Base-by-base conservation (phyloP, 768 basidiomycete species). In the Boletales sp. region DNA sequence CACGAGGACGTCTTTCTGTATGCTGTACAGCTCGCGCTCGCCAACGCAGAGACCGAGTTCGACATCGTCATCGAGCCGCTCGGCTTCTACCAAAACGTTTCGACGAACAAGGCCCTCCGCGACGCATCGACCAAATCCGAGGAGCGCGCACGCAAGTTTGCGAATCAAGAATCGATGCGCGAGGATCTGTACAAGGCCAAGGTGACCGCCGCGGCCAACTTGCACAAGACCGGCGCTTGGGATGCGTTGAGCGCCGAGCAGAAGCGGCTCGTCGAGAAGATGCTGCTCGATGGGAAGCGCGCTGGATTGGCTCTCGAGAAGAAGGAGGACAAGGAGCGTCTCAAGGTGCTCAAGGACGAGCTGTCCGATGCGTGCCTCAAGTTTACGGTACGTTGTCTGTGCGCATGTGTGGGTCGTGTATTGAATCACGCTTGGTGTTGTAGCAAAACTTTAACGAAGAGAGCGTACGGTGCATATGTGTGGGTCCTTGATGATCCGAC, bases 361-460 rank as follows among this genome's bases (percentile, higher is more conserved):
- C 73, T 93, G 2, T 86, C 86, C 9, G 79, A 85, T 59, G 75
- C 77, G 25, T 89, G 82, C 64, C 70, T 90, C n/a, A 84, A 88
- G 61, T 93, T 93, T 59, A 82, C 76, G 65, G 87, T 89, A 59
- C 54, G 83, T 71, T 2, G 8, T 44, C 30, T n/a, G 2, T 2
- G 46, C 12, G n/a, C 2, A n/a, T 19, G 2, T 33, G 25, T 30
- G n/a, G 2, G 38, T 36, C 6, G 28, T 13, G 13, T 34, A 30
- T 34, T 47, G 32, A 48, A 39, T 38, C 14, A 5, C 17, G 25
- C n/a, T 9, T 41, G 21, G 39, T 54, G 40, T 48, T 37, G 10
- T 50, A 88, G 85, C 90, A 87, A 84, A 90, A 91, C 70, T 90
- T 86, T 71, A 92, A 92, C 58, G 90, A 94, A 67, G 91, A 94